phyloP scores from a whole-genome alignment of 257 asterid genomes.

The Orobanche coerulescens region DNA sequence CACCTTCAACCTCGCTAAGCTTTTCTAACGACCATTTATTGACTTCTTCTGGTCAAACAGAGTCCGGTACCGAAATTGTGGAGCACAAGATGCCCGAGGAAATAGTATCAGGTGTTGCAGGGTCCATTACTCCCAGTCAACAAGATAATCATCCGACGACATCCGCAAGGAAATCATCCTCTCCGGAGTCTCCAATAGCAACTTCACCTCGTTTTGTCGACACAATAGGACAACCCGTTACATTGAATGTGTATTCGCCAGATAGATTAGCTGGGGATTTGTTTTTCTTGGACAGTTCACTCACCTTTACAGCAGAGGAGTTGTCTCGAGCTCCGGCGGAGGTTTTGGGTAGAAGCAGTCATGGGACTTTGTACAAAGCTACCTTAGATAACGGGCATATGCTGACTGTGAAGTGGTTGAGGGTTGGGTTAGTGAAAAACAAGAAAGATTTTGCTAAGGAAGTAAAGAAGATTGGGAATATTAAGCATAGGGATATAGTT shows the following conservation, averaged over 20 bases:
- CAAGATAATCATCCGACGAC: slow-evolving; percentile 43
- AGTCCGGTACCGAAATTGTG: slow-evolving; percentile 53
- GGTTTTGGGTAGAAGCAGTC: slow-evolving; percentile 94
- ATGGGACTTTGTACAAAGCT: slow-evolving; percentile 87
- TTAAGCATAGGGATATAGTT: slow-evolving; percentile 53
- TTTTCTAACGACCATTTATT: slow-evolving; percentile 80
- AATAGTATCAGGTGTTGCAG: slow-evolving; percentile 29
- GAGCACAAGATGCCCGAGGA: slow-evolving; percentile 47
- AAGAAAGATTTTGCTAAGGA: slow-evolving; percentile 89
- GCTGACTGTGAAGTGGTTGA: slow-evolving; percentile 89
- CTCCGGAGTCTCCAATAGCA: slow-evolving; percentile 70
- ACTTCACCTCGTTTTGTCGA: slow-evolving; percentile 62
- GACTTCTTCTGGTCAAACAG: slow-evolving; percentile 55
- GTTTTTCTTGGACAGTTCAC: slow-evolving; percentile 63
- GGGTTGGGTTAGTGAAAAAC: slow-evolving; percentile 81
- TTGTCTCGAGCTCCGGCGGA: slow-evolving; percentile 95
- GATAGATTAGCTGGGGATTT: slow-evolving; percentile 87
- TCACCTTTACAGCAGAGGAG: slow-evolving; percentile 73
- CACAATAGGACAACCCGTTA: slow-evolving; percentile 56
- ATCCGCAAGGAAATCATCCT: slow-evolving; percentile 67
- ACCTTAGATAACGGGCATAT: slow-evolving; percentile 69
- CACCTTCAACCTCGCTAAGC: slow-evolving; percentile 65
- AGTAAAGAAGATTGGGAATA: slow-evolving; percentile 71
- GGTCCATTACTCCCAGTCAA: no score
- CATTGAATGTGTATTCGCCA: slow-evolving; percentile 72